These are phyloP conservation scores for Cadophora gregata DNA, from an alignment of 2,329 filamentous ascomycete species.

Conservation along the genomic window DNA sequence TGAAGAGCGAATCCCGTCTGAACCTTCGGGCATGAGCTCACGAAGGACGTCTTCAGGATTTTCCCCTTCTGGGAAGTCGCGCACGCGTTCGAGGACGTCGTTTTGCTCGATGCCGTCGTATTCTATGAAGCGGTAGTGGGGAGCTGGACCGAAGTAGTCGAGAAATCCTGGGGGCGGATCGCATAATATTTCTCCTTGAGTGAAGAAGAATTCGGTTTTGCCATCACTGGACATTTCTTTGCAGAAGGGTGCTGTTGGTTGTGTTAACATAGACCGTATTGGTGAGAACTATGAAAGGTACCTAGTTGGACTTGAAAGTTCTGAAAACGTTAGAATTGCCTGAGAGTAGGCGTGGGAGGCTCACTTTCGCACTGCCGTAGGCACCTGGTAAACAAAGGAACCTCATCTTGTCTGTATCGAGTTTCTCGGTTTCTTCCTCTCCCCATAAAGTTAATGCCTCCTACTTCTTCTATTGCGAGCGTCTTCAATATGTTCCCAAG, in stretches of 20 bases:
- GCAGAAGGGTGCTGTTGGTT: slow-evolving; percentile 50
- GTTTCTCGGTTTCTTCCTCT: not conserved
- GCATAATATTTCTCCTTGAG: slow-evolving; percentile 55
- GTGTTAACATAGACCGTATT: too few species aligned
- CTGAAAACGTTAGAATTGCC: slow-evolving; percentile 44
- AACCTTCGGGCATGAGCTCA: slow-evolving; percentile 32
- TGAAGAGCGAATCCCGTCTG: slow-evolving; percentile 33
- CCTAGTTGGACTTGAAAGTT: slow-evolving; percentile 62
- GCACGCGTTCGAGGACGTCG: slow-evolving; percentile 36
- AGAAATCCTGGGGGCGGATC: slow-evolving; percentile 58
- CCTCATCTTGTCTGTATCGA: slow-evolving; percentile 50
- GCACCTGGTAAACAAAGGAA: slow-evolving; percentile 63
- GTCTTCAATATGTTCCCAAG: not conserved
- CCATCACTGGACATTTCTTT: slow-evolving; percentile 53
- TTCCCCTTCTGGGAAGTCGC: slow-evolving; percentile 37
- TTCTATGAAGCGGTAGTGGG: slow-evolving; percentile 56
- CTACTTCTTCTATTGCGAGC: not conserved
- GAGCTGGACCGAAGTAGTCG: slow-evolving; percentile 51
- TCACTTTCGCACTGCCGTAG: slow-evolving; percentile 60
- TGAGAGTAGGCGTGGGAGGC: slow-evolving; percentile 31
- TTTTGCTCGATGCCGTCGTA: slow-evolving; percentile 47
- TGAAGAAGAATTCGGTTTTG: slow-evolving; percentile 56
- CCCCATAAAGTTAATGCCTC: not conserved
- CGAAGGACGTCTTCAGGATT: slow-evolving; percentile 37
- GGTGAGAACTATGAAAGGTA: slow-evolving; percentile 38